phyloP scores from a whole-genome alignment of 116 monocot species.

The Dioscorea cayenensis region DNA sequence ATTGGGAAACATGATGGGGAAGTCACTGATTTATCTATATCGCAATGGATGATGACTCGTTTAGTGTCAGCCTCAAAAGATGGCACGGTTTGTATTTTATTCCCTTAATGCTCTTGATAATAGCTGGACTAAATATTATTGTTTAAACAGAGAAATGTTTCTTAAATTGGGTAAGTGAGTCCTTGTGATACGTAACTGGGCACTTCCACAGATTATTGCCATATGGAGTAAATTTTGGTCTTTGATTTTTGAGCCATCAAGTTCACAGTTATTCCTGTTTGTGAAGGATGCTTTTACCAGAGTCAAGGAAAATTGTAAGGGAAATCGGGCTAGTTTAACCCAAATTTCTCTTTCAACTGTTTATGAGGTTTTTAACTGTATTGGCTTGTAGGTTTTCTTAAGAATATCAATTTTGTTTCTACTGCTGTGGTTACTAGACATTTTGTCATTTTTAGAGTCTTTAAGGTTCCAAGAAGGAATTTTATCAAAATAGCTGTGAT shows the following conservation, averaged over 20 bases:
- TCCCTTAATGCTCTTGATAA: background rate
- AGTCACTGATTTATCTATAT: constrained; percentile 93
- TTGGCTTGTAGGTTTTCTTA: no score
- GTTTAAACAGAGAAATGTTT: background rate
- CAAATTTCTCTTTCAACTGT: no score
- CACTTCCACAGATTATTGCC: background rate
- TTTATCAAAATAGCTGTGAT: no score
- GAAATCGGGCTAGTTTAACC: background rate
- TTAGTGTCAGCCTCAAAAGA: constrained; percentile 91
- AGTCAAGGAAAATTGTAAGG: no score
- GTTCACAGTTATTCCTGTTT: background rate
- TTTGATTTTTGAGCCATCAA: background rate
- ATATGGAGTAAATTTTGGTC: background rate
- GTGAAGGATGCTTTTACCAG: background rate
- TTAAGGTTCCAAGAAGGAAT: no score
- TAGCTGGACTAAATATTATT: background rate
- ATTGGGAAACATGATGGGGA: constrained; percentile 94
- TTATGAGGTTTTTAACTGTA: no score
- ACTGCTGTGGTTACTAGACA: no score
- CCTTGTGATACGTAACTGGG: background rate
- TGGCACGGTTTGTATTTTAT: constrained; percentile 69
- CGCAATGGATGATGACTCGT: constrained; percentile 98
- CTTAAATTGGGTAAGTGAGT: background rate
- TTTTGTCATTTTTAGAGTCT: no score
- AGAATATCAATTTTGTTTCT: no score